Conservation (phyloP, 2,329 filamentous ascomycete species). For the Xylariomycetidae sp. region DNA sequence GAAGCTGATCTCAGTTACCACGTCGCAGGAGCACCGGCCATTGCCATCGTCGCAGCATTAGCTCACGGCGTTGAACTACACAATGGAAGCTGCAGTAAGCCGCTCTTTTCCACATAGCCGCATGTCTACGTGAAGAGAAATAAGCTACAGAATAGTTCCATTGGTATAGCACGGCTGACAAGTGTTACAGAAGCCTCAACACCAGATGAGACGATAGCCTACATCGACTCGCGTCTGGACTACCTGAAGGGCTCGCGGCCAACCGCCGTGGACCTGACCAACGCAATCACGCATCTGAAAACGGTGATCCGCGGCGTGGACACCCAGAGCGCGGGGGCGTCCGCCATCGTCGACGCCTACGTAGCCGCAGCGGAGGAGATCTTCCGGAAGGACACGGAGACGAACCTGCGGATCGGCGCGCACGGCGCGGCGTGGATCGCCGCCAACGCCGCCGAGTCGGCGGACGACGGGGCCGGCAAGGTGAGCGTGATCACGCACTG, state of each 20-base stretch:
- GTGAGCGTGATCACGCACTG: slow-evolving; percentile 93
- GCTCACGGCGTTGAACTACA: slow-evolving; percentile 80
- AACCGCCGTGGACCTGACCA: slow-evolving; percentile 89
- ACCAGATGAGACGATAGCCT: slow-evolving; percentile 55
- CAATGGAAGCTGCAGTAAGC: slow-evolving; percentile 41
- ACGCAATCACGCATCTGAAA: slow-evolving; percentile 79
- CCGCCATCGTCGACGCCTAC: slow-evolving; percentile 61
- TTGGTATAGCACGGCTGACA: neutral
- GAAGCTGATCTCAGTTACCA: neutral
- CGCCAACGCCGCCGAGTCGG: slow-evolving; percentile 44
- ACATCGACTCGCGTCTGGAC: slow-evolving; percentile 71
- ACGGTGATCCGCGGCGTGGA: slow-evolving; percentile 48
- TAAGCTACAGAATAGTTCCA: too few species aligned
- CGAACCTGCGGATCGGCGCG: slow-evolving; percentile 80
- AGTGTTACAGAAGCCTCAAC: slow-evolving; percentile 29
- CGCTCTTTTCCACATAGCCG: too few species aligned
- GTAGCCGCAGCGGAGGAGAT: slow-evolving; percentile 79
- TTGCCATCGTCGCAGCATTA: slow-evolving; percentile 93
- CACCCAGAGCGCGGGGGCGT: slow-evolving; percentile 29
- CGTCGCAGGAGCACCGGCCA: slow-evolving; percentile 70
- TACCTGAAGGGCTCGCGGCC: slow-evolving; percentile 86
- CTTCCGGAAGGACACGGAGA: slow-evolving; percentile 76
- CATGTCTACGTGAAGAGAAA: too few species aligned
- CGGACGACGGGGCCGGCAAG: slow-evolving; percentile 39
- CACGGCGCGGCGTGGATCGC: slow-evolving; percentile 80